Evolutionary conservation across 2,329 filamentous ascomycete genomes (phyloP).

Genomic region (Meredithiella fracta): DNA sequence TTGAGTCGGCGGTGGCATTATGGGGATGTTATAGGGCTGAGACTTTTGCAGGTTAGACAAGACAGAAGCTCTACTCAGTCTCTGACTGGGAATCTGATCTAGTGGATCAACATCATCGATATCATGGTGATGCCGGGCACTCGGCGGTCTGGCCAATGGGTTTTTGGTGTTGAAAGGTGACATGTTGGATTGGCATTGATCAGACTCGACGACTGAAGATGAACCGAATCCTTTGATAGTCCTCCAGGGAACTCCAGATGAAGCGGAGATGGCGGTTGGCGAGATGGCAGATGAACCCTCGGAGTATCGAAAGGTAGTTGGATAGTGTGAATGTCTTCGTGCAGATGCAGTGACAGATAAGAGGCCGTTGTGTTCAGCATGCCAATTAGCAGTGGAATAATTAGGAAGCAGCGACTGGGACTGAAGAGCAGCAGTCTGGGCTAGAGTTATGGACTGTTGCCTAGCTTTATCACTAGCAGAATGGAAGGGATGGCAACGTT

Average conservation of each 20-base stretch:
- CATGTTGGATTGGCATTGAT: conserved; percentile 1
- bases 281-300: background rate
- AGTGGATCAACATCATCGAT: conserved; percentile 12
- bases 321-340: conserved; percentile 4
- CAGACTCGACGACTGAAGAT: background rate
- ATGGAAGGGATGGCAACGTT: conserved; percentile 35
- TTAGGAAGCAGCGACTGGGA: background rate
- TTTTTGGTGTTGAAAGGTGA: background rate
- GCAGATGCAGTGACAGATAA: conserved; percentile 2
- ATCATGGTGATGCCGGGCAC: background rate
- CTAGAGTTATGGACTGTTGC: conserved; percentile 12
- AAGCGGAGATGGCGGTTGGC: background rate
- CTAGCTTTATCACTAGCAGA: conserved; percentile 15
- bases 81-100: conserved; percentile 22
- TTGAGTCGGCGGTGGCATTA: background rate
- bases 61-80: background rate
- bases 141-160: background rate
- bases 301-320: background rate
- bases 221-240: conserved; percentile 10
- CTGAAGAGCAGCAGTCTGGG: conserved; percentile 9
- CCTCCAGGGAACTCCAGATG: conserved; percentile 9
- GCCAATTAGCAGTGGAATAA: background rate
- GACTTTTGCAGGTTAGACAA: background rate
- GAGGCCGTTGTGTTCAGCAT: conserved; percentile 3
- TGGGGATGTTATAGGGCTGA: too few relatives aligned